Conservation (phyloP, 768 basidiomycete genomes). For the Crepidotus variabilis region DNA sequence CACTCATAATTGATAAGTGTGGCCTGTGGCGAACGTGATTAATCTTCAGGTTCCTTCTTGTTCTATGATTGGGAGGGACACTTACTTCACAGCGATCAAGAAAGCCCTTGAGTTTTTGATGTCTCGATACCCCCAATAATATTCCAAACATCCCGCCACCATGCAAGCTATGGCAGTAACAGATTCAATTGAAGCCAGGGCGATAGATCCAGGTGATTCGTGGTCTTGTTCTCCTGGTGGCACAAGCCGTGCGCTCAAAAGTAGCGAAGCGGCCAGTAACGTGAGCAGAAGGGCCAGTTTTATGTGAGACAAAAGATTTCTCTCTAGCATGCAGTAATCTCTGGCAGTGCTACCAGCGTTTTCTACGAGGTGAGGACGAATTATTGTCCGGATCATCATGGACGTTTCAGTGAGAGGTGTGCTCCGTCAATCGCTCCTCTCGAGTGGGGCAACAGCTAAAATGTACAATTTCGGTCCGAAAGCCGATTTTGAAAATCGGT, state of each 20-base stretch:
- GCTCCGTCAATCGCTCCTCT: too few species aligned
- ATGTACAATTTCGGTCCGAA: too few species aligned
- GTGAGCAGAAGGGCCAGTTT: constrained; percentile 64
- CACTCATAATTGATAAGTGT: constrained; percentile 48
- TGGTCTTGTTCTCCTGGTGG: constrained; percentile 27
- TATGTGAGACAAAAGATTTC: constrained; percentile 67
- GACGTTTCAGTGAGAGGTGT: neutral
- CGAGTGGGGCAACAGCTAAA: too few species aligned
- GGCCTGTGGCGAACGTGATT: constrained; percentile 28
- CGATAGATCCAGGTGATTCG: constrained; percentile 29
- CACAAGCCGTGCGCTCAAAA: constrained; percentile 58
- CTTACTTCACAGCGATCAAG: constrained; percentile 53
- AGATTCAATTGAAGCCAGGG: constrained; percentile 52
- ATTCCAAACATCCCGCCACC: constrained; percentile 63
- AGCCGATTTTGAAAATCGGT: constrained; percentile 34
- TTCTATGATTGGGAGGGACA: constrained; percentile 7
- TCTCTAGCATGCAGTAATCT: constrained; percentile 77
- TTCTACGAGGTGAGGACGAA: constrained; percentile 28
- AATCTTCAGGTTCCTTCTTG: constrained; percentile 2
- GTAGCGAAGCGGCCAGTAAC: constrained; percentile 58
- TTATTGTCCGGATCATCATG: constrained; percentile 6
- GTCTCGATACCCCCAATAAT: constrained; percentile 53
- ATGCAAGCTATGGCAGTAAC: constrained; percentile 51
- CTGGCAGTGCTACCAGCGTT: constrained; percentile 61
- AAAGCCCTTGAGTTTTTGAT: constrained; percentile 58